Evolutionary conservation across 2,329 filamentous ascomycete species (phyloP).

Genomic region (Sarocladium oryzae): DNA sequence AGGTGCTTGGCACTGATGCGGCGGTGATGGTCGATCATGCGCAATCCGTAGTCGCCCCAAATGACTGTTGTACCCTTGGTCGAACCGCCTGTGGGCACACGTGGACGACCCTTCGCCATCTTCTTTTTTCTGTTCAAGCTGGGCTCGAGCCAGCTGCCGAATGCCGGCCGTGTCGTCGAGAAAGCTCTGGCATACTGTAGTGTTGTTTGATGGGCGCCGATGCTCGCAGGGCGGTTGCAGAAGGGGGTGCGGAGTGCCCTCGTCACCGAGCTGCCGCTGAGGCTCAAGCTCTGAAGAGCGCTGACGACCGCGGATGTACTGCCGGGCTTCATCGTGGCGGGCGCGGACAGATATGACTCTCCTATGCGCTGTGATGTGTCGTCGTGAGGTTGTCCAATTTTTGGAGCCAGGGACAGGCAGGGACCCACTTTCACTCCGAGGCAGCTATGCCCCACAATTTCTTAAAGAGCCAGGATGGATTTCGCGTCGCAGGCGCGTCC

Average conservation of each 20-base stretch:
- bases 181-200: constrained; percentile 56
- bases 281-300: constrained; percentile 44
- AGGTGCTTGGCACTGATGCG: constrained; percentile 81
- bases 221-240: constrained; percentile 20
- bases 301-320: constrained; percentile 38
- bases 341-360: neutral
- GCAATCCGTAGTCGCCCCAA: constrained; percentile 92
- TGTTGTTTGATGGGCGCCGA: constrained; percentile 25
- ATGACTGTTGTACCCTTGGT: constrained; percentile 89
- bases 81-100: constrained; percentile 85
- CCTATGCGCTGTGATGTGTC: neutral
- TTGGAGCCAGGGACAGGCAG: constrained; percentile 2
- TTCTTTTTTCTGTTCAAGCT: constrained; percentile 69
- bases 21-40: constrained; percentile 89
- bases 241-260: constrained; percentile 23
- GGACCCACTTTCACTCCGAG: constrained; percentile 6
- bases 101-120: constrained; percentile 85
- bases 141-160: constrained; percentile 77
- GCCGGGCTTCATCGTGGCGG: constrained; percentile 39
- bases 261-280: constrained; percentile 35
- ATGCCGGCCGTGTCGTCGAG: constrained; percentile 56
- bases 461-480: constrained; percentile 33
- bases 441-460: constrained; percentile 11
- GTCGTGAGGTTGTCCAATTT: constrained; percentile 6
- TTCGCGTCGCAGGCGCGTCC: constrained; percentile 41